Evolutionary conservation across 2,329 filamentous ascomycete genomes (phyloP), one percentile per base, ranked within the genome.

Genomic region (Colletotrichum zoysiae): DNA sequence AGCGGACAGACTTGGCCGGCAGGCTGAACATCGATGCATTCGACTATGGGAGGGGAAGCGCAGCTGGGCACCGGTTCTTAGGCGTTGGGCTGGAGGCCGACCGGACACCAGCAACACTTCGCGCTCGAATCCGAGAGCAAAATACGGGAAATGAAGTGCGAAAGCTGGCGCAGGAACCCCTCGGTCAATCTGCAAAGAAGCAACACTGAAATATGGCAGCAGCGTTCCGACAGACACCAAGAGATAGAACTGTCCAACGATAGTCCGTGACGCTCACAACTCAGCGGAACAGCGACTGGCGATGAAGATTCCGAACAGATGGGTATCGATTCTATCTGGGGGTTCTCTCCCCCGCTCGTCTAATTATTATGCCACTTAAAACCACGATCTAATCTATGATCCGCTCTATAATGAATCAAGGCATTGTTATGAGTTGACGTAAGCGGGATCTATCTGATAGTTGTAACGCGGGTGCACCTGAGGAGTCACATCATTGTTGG

Each of bases 281-380:
- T 18, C 50, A 53, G 16, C 50, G 14, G 20, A 16, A 30, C 26
- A 2, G 23, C 48, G 11, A 30, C 26, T 20, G 26, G 26, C 20
- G 7, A 20, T n/a, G 7, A n/a, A 23, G 11, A 40, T 8, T 20
- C 26, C 1, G 5, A 18, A 20, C 30, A 50, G n/a, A 38, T 38
- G 46, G 33, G 33, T 51, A 51, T 62, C 46, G 50, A 62, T 40
- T 51, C 44, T 50, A 38, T 50, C 18, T 26, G 44, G n/a, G 59
- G 44, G 12, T 40, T 48, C 30, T 18, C 33, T 11, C 14, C 59
- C 44, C 59, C 5, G n/a, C 18, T 33, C 35, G 40, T 62, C 44
- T 62, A 62, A 14, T 33, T 20, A n/a, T 40, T 40, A 3, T 20
- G 12, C n/a, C 38, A 40, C 33, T 20, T 30, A 26, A 18, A 5